Base-by-base conservation (phyloP, 768 basidiomycete genomes). In the Trametes maxima region DNA sequence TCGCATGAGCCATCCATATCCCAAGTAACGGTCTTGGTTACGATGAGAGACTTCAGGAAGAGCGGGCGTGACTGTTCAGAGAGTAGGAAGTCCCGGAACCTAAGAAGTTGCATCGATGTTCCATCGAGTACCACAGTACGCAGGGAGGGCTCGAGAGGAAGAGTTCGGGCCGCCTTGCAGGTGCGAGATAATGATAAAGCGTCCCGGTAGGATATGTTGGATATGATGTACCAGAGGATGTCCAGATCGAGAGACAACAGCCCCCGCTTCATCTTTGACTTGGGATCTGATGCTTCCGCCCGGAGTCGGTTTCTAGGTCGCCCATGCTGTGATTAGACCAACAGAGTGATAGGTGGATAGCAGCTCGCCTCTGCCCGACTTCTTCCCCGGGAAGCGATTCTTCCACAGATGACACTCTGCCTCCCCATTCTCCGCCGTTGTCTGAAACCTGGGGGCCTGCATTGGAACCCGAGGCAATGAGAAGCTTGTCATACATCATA, bases 71-170 rank as follows among this genome's bases (percentile, higher is more conserved):
- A 48, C 7, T n/a, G 13, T 16, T n/a, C 48, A 3, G 49, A 35
- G 16, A 62, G 45, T 13, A 62, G 56, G 42, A 53, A 51, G 50
- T 57, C 51, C 19, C 55, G 48, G 55, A 62, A 57, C 45, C 40
- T 57, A 17, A 46, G 25, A 24, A 62, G 21, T 25, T 62, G 61
- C 13, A 28, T 39, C 21, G 49, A n/a, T 6, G 43, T 37, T 3
- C 56, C 22, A 14, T 50, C 49, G 35, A 62, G 36, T 6, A 57
- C 51, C 17, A 62, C 37, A 1, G 50, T 57, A 21, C 35, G 55
- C 4, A 62, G 50, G 5, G 61, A 55, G 5, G 61, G 55, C 17
- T 62, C 61, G 14, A 47, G 39, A 16, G 50, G 35, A 37, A 62
- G 28, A 2, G 43, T n/a, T 17, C 48, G 45, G 5, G 50, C 48